A percentile compares a stretch with the other conserved stretches of the same genome.
These are phyloP conservation scores for Cornus florida DNA, from an alignment of 148 eudicot genomes.

Conservation along the genomic window DNA sequence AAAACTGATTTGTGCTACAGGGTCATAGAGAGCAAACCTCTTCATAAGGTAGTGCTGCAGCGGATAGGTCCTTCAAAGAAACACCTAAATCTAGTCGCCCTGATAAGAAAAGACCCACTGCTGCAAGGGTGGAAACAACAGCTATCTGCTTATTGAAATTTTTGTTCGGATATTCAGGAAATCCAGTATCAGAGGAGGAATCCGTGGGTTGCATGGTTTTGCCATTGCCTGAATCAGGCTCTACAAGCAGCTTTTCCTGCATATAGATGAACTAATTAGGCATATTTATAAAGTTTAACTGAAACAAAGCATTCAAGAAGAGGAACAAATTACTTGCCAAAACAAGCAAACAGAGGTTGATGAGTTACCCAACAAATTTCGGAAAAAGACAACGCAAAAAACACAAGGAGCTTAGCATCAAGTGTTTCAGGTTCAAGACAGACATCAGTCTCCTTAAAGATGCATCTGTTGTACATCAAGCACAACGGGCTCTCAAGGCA, in stretches of 20 bases:
- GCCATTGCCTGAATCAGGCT: constrained; percentile 31
- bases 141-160: constrained; percentile 62
- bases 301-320: neutral
- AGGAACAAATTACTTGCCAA: neutral
- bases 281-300: neutral
- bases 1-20: neutral
- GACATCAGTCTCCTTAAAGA: too few species aligned
- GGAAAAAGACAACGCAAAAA: neutral
- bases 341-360: neutral
- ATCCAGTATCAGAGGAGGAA: constrained; percentile 40
- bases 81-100: constrained; percentile 74
- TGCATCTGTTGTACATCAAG: too few species aligned
- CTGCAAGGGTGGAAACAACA: constrained; percentile 56
- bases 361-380: neutral
- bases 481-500: too few species aligned
- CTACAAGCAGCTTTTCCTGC: constrained; percentile 49
- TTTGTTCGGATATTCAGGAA: constrained; percentile 68
- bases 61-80: constrained; percentile 82
- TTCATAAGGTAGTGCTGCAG: constrained; percentile 80
- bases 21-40: constrained; percentile 48
- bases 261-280: constrained; percentile 11
- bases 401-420: too few species aligned
- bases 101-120: constrained; percentile 71
- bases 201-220: constrained; percentile 22
- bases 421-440: too few species aligned